Base-by-base conservation (phyloP, 2,329 filamentous ascomycete species). In the Monilinia fructicola region DNA sequence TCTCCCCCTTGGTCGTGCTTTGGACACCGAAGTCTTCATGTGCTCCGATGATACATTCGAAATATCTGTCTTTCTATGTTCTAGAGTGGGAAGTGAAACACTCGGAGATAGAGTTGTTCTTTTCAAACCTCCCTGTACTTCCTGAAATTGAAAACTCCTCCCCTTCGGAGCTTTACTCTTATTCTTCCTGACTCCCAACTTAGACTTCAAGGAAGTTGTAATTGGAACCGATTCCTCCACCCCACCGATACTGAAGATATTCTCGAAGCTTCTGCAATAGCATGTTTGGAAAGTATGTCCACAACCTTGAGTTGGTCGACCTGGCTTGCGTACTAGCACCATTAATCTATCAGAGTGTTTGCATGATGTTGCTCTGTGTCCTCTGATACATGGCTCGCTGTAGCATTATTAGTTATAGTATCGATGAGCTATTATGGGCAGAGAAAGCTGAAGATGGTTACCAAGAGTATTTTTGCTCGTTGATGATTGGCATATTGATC, bases 391-490 rank as follows among this genome's bases (percentile, higher is more conserved):
- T 52, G 74, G 71, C 56, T 73, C 70, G 61, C 73, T 74, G 42
- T 46, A 35, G 31, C 6, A 35, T 1, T 35, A 35, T 35, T 35
- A 35, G 31, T 7, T 35, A 7, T 35, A 35, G 31, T 35, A 35
- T 35, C 31, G 31, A 35, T 35, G 31, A 35, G 31, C 31, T 7
- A 7, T 5, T 35, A 35, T 35, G 31, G 31, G 16, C 18, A 16
- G 4, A 18, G 14, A 42, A 54, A 44, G 38, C 4, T 40, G 38
- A 14, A 16, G 14, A 55, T n/a, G 55, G 18, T 26, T 71, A 74
- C 73, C 73, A 75, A 14, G 72, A 72, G 64, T 73, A 75, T 67
- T 75, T 75, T 65, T 55, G 69, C 7, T 72, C 72, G 31, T 73
- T 71, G 18, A 75, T 72, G 18, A 74, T 56, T n/a, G 74, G 73